phyloP scores from a whole-genome alignment of 257 asterid genomes.

The Voacanga thouarsii region DNA sequence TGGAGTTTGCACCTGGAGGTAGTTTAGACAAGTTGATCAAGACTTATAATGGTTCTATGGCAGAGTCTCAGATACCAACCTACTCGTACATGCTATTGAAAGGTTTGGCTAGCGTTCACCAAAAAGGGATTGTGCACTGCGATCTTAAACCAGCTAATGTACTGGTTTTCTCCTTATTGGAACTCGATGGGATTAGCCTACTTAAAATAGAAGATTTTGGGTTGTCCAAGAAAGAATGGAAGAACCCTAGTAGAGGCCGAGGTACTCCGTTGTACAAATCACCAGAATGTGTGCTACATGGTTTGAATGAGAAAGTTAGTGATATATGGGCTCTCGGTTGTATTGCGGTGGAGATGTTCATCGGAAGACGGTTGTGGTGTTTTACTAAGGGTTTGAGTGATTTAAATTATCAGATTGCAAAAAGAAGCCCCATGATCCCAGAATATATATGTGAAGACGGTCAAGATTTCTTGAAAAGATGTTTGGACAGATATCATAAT shows the following conservation, averaged over 20 bases:
- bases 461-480: slow-evolving; percentile 7
- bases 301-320: background rate
- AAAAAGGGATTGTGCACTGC: slow-evolving; percentile 11
- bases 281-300: slow-evolving; percentile 8
- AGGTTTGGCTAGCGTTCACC: background rate
- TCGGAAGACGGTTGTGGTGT: background rate
- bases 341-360: slow-evolving; percentile 18
- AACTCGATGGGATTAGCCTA: background rate
- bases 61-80: slow-evolving; percentile 1
- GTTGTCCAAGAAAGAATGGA: background rate
- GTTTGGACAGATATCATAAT: background rate
- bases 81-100: background rate
- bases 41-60: background rate
- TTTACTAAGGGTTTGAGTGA: background rate
- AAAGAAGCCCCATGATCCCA: background rate
- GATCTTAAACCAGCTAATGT: slow-evolving; percentile 22
- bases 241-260: background rate
- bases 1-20: background rate
- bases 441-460: background rate
- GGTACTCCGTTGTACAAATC: background rate
- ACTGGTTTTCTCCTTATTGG: background rate
- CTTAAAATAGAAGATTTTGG: slow-evolving; percentile 23
- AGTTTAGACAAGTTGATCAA: slow-evolving; percentile 6
- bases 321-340: slow-evolving; percentile 21
- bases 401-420: background rate